A percentile compares a stretch with the other conserved stretches of the same genome.
phyloP scores from a whole-genome alignment of 169 alveolate species.

The Cryptosporidium tyzzeri region DNA sequence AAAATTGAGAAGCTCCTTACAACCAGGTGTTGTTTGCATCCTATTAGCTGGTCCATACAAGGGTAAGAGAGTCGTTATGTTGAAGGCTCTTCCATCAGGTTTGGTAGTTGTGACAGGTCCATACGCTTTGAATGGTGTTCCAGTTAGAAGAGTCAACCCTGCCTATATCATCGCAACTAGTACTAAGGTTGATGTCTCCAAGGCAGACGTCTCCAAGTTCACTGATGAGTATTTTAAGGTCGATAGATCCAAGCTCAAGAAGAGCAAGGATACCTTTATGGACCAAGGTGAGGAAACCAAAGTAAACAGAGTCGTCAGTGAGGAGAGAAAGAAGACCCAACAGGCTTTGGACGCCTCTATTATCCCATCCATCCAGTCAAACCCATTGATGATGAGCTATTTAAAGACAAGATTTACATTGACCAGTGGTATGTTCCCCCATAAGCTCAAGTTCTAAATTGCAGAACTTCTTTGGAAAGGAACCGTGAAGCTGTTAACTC shows the following conservation, averaged over 20 bases:
- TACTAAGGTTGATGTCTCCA: conserved; percentile 89
- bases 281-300: conserved; percentile 82
- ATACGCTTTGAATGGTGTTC: conserved; percentile 95
- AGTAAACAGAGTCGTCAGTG: conserved; percentile 65
- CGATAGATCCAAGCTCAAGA: conserved; percentile 74
- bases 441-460: conserved; percentile 90
- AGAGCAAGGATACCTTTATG: conserved; percentile 82
- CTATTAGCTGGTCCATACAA: conserved; percentile 95
- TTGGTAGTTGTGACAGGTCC: conserved; percentile 96
- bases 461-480: background rate
- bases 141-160: conserved; percentile 96
- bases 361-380: conserved; percentile 81
- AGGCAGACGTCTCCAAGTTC: conserved; percentile 83
- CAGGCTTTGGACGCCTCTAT: conserved; percentile 82
- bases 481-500: conserved; percentile 2
- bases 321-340: conserved; percentile 80
- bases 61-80: conserved; percentile 97
- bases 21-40: conserved; percentile 94
- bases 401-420: conserved; percentile 91
- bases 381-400: conserved; percentile 84
- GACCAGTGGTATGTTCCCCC: conserved; percentile 91
- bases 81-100: conserved; percentile 94
- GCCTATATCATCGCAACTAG: conserved; percentile 96
- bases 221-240: conserved; percentile 83
- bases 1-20: conserved; percentile 85